phyloP scores from a whole-genome alignment of 352 stramenopile species.

The Pythium brachiatum region DNA sequence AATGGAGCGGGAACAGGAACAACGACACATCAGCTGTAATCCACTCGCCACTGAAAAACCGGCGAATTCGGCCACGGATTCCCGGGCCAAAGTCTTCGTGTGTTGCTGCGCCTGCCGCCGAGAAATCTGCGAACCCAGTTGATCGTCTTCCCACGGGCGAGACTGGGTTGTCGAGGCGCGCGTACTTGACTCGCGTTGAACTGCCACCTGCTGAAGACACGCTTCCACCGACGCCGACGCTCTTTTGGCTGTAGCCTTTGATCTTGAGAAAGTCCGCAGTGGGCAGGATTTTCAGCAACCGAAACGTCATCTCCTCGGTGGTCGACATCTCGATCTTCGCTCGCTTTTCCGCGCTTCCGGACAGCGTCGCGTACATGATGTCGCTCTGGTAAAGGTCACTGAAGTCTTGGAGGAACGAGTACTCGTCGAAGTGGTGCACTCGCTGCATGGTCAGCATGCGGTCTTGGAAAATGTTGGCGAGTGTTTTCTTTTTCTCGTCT shows the following conservation, averaged over 20 bases:
- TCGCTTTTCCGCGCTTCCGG: slow-evolving; percentile 57
- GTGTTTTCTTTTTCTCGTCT: slow-evolving; percentile 67
- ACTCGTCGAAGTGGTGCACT: slow-evolving; percentile 77
- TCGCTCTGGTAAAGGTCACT: slow-evolving; percentile 71
- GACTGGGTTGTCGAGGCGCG: slow-evolving; percentile 18
- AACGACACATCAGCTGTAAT: slow-evolving; percentile 76
- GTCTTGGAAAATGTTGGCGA: slow-evolving; percentile 74
- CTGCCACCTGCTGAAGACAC: slow-evolving; percentile 5
- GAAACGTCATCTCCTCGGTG: slow-evolving; percentile 57
- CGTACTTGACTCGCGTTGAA: slow-evolving; percentile 25
- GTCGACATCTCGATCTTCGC: slow-evolving; percentile 52
- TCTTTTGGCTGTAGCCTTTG: slow-evolving; percentile 44
- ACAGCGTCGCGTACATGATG: slow-evolving; percentile 74
- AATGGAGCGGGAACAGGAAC: slow-evolving; percentile 75
- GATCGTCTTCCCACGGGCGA: slow-evolving; percentile 13
- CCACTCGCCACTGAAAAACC: slow-evolving; percentile 68
- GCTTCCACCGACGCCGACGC: background rate
- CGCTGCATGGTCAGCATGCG: slow-evolving; percentile 78
- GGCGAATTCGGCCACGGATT: slow-evolving; percentile 30
- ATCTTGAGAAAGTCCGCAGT: slow-evolving; percentile 68
- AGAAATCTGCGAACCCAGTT: background rate
- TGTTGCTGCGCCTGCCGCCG: background rate
- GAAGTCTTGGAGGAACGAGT: slow-evolving; percentile 73
- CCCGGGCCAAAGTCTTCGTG: slow-evolving; percentile 19
- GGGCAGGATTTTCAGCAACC: slow-evolving; percentile 57